Evolutionary conservation across 169 alveolate genomes (phyloP).

Genomic region (Toxoplasma gondii): DNA sequence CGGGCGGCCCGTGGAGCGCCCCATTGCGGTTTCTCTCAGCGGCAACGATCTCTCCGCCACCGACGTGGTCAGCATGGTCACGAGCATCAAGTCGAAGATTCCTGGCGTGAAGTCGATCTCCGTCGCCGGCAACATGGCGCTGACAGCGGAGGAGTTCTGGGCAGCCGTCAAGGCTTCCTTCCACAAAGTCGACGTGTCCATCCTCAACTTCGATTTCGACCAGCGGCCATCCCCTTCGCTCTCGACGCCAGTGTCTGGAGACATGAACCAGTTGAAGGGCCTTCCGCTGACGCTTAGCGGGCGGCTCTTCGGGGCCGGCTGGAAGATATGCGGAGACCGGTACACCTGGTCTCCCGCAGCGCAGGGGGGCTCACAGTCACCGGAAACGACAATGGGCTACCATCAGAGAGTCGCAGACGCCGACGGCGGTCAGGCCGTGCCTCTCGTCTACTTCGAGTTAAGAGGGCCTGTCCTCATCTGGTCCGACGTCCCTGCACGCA

Average conservation of each 20-base stretch:
- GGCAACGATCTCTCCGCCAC: slow-evolving; percentile 5
- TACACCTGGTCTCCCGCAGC: background rate
- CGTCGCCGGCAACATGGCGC: background rate
- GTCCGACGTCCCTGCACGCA: background rate
- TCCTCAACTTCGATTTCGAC: background rate
- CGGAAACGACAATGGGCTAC: background rate
- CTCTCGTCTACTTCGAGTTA: slow-evolving; percentile 31
- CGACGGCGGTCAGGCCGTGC: background rate
- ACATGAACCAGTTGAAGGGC: background rate
- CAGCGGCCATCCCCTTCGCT: background rate
- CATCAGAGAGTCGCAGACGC: background rate
- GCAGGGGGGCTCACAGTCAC: background rate
- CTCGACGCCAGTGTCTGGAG: background rate
- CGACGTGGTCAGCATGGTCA: background rate
- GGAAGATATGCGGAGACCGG: background rate
- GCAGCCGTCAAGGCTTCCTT: background rate
- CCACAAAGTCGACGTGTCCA: background rate
- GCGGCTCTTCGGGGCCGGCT: slow-evolving; percentile 33
- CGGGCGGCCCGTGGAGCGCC: slow-evolving; percentile 8
- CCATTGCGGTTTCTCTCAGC: background rate
- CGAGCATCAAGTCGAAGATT: background rate
- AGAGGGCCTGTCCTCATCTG: slow-evolving; percentile 8
- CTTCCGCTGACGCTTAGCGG: slow-evolving; percentile 22
- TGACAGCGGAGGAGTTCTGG: background rate
- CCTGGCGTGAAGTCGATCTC: background rate